Evolutionary conservation across 495 filamentous ascomycete genomes (phyloP).

Genomic region (Wilcoxina mikolae): DNA sequence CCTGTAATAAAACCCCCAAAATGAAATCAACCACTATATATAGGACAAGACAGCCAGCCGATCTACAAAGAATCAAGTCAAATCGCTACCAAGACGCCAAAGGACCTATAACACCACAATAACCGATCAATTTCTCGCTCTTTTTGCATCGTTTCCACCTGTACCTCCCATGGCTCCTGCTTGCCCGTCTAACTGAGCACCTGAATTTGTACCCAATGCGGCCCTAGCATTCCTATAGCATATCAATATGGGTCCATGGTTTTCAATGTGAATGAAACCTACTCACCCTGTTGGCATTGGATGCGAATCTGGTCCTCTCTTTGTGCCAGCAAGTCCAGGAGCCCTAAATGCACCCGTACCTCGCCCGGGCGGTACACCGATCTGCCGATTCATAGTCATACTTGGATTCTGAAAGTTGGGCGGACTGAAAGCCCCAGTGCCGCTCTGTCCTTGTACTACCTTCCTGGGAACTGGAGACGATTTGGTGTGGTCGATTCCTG

Average conservation of each 20-base stretch:
- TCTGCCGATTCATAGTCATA: conserved; percentile 16
- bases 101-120: background rate
- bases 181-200: conserved; percentile 18
- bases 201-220: conserved; percentile 16
- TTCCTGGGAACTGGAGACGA: conserved; percentile 26
- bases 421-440: conserved; percentile 12
- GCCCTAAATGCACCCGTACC: conserved; percentile 19
- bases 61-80: background rate
- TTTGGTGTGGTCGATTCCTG: conserved; percentile 27
- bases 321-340: conserved; percentile 20
- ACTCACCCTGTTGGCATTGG: no score
- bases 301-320: conserved; percentile 19
- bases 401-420: conserved; percentile 26
- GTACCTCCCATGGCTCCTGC: background rate
- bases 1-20: no score
- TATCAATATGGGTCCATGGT: no score
- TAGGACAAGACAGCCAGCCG: no score
- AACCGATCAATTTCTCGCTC: background rate
- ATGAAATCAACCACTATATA: no score
- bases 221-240: conserved; percentile 14
- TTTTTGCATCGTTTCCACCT: conserved; percentile 20
- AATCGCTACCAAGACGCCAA: background rate
- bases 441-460: conserved; percentile 9
- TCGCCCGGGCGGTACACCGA: conserved; percentile 24
- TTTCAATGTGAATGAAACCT: no score